Evolutionary conservation across 2,329 filamentous ascomycete species (phyloP).

Genomic region (Ophiostoma himal-ulmi): DNA sequence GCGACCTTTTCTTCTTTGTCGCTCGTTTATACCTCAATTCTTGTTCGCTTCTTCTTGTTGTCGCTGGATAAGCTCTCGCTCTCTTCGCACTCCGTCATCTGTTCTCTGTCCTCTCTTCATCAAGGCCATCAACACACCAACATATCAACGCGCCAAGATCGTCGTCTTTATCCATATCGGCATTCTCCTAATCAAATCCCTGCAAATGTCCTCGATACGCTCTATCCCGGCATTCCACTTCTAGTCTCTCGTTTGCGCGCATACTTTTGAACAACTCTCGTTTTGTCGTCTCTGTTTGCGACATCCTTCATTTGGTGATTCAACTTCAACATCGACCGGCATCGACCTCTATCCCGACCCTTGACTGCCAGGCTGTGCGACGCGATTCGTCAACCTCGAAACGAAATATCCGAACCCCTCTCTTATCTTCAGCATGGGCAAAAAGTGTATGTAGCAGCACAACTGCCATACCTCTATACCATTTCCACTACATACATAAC

Average conservation of each 20-base stretch:
- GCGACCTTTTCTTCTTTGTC: neutral
- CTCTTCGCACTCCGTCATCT: neutral
- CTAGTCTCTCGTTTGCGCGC: neutral
- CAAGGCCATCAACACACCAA: neutral
- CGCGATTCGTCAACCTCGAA: neutral
- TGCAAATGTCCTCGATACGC: neutral
- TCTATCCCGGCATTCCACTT: neutral
- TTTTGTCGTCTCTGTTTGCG: neutral
- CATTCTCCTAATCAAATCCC: neutral
- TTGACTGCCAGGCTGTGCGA: neutral
- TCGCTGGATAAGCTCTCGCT: neutral
- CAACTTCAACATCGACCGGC: neutral
- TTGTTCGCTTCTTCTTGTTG: neutral
- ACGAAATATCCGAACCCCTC: neutral
- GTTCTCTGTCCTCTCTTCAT: neutral
- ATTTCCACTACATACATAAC: neutral
- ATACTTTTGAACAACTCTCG: neutral
- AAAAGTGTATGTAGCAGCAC: slow-evolving; percentile 20
- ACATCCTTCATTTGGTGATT: neutral
- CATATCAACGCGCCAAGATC: slow-evolving; percentile 3
- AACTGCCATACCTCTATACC: neutral
- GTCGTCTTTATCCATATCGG: neutral
- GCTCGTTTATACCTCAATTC: neutral
- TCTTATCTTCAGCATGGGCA: slow-evolving; percentile 19
- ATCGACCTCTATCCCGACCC: neutral